Evolutionary conservation across 108 stramenopile genomes (phyloP).

Genomic region (Asterionellopsis glacialis): DNA sequence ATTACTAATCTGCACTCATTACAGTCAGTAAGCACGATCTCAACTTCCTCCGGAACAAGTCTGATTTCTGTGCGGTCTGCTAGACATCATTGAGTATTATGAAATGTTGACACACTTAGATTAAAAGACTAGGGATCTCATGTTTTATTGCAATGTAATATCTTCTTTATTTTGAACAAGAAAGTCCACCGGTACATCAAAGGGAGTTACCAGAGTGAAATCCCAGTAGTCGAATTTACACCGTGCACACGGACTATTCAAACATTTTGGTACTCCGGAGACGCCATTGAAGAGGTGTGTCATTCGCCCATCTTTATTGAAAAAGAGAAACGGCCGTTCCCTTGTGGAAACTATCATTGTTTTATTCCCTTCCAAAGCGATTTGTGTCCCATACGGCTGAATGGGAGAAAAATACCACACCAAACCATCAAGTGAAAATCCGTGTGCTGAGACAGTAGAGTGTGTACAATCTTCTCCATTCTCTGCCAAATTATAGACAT

Average conservation of each 20-base stretch:
- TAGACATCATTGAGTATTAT: no score
- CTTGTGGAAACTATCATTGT: not conserved
- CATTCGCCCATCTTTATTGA: not conserved
- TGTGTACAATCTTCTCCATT: slow-evolving; percentile 2
- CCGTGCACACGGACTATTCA: not conserved
- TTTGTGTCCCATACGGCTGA: not conserved
- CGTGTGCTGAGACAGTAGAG: not conserved
- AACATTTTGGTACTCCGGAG: slow-evolving; percentile 5
- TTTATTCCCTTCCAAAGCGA: slow-evolving; percentile 6
- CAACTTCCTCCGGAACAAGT: no score
- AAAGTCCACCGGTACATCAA: not conserved
- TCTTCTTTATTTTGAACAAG: no score
- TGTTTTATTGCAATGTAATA: no score
- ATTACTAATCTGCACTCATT: no score
- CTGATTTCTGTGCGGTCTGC: no score
- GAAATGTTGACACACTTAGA: no score
- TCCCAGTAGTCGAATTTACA: slow-evolving; percentile 10
- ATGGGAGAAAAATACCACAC: no score
- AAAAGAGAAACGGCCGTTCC: no score
- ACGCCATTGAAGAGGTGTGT: slow-evolving; percentile 6
- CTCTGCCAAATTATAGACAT: not conserved
- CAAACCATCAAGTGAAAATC: no score
- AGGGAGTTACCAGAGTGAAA: slow-evolving; percentile 5
- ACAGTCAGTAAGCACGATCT: no score
- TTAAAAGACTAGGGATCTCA: no score